These are phyloP conservation scores for Leccinum longicurvipes DNA, from an alignment of 768 basidiomycete genomes.

Conservation along the genomic window DNA sequence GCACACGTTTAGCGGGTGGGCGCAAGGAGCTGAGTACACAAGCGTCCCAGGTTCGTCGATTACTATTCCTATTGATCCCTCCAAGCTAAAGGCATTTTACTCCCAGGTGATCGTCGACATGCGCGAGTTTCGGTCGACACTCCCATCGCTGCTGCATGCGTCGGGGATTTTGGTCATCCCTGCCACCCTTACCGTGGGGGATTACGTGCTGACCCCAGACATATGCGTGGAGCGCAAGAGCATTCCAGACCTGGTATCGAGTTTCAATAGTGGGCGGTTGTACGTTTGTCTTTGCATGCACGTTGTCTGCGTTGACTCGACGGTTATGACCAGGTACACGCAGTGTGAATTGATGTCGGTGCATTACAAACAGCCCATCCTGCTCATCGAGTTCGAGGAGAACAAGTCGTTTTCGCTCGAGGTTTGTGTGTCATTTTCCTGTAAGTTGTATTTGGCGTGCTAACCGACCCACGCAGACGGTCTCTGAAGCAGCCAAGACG, in stretches of 20 bases:
- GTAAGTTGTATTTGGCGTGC: neutral
- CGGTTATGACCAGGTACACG: slow-evolving; percentile 61
- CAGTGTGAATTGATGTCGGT: slow-evolving; percentile 97
- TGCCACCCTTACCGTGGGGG: slow-evolving; percentile 89
- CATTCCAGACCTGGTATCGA: slow-evolving; percentile 85
- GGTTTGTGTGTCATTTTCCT: slow-evolving; percentile 43
- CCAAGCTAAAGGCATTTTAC: neutral
- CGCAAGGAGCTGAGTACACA: slow-evolving; percentile 62
- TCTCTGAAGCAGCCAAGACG: slow-evolving; percentile 58
- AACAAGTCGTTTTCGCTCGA: slow-evolving; percentile 92
- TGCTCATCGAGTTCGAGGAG: slow-evolving; percentile 97
- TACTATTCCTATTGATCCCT: neutral
- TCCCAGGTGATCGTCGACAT: slow-evolving; percentile 92
- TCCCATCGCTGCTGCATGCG: slow-evolving; percentile 88
- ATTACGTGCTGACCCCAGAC: slow-evolving; percentile 93
- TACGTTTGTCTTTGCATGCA: slow-evolving; percentile 41
- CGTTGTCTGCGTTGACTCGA: neutral
- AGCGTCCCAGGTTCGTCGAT: slow-evolving; percentile 53
- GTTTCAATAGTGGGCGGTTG: slow-evolving; percentile 93
- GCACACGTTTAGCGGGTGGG: slow-evolving; percentile 83
- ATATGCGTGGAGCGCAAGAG: slow-evolving; percentile 97
- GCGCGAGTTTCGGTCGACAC: slow-evolving; percentile 91
- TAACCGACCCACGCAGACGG: slow-evolving; percentile 38
- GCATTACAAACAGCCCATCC: slow-evolving; percentile 90
- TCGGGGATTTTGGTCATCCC: slow-evolving; percentile 79